These are phyloP conservation scores for Coemansia sp. DNA, from an alignment of 192 early-diverging fungal species.

Conservation along the genomic window DNA sequence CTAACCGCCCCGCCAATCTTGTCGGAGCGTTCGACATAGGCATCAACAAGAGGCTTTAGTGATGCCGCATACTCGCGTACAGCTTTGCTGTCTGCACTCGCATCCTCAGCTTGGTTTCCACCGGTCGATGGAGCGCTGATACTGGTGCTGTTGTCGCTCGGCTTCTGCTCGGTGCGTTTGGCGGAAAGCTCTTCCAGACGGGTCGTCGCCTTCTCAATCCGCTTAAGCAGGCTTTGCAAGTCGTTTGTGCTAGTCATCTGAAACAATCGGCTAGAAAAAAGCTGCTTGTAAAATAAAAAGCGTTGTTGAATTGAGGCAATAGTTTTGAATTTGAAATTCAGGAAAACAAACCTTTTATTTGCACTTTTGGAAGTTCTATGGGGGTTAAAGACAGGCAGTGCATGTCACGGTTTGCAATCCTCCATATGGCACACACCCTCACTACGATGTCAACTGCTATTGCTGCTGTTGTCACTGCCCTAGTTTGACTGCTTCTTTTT, in stretches of 20 bases:
- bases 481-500: not conserved
- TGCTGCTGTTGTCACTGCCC: not conserved
- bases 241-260: constrained; percentile 48
- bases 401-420: not conserved
- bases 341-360: not conserved
- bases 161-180: constrained; percentile 46
- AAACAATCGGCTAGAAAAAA: not conserved
- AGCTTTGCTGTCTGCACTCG: constrained; percentile 42
- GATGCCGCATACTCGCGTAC: constrained; percentile 57
- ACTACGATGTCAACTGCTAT: not conserved
- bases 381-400: not conserved
- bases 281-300: not conserved
- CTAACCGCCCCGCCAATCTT: constrained; percentile 62
- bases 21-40: constrained; percentile 42
- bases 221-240: constrained; percentile 71
- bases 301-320: not conserved
- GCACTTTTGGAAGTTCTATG: too few relatives aligned
- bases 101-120: constrained; percentile 1
- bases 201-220: constrained; percentile 88
- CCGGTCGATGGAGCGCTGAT: constrained; percentile 25
- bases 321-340: constrained; percentile 3
- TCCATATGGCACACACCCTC: too few relatives aligned
- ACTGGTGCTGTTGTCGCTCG: constrained; percentile 1
- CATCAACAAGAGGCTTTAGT: constrained; percentile 37
- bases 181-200: constrained; percentile 85